A percentile compares a stretch with the other conserved stretches of the same genome.
phyloP scores from a whole-genome alignment of 257 asterid species.

The Thymus mandschuricus region DNA sequence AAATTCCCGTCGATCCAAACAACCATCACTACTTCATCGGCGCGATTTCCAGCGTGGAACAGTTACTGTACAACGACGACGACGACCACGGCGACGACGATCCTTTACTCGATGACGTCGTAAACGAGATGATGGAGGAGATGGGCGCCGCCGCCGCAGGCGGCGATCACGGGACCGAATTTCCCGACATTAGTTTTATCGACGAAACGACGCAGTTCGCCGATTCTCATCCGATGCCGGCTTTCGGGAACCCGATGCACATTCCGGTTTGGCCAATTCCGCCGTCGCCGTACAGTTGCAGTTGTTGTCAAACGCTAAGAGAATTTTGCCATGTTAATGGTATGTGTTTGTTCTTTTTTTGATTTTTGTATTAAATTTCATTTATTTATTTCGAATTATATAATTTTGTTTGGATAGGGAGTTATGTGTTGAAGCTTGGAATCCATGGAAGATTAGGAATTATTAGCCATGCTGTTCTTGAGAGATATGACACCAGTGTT shows the following conservation, averaged over 20 bases:
- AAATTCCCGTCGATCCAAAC: constrained; percentile 18
- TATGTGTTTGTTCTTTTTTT: not conserved
- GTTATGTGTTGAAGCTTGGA: constrained; percentile 47
- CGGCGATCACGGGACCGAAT: not conserved
- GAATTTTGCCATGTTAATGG: constrained; percentile 64
- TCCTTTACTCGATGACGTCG: constrained; percentile 21
- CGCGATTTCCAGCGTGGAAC: constrained; percentile 24
- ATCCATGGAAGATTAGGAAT: constrained; percentile 69
- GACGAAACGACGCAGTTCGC: constrained; percentile 12
- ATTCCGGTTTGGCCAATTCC: constrained; percentile 48
- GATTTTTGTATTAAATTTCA: not conserved
- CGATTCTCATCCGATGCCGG: constrained; percentile 15
- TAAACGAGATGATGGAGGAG: constrained; percentile 28
- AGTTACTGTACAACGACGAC: constrained; percentile 34
- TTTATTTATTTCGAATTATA: too few relatives aligned
- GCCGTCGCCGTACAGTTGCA: constrained; percentile 52
- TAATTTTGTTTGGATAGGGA: constrained; percentile 35
- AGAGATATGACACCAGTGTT: constrained; percentile 35
- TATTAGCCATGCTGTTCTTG: constrained; percentile 60
- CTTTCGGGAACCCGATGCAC: constrained; percentile 42
- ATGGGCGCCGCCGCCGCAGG: constrained; percentile 12
- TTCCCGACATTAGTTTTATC: constrained; percentile 28
- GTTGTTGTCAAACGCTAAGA: constrained; percentile 60
- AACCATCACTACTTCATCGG: constrained; percentile 28
- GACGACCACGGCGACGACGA: not conserved